Evolutionary conservation across 2,329 filamentous ascomycete genomes (phyloP).

Genomic region (Sclerotinia subarctica): DNA sequence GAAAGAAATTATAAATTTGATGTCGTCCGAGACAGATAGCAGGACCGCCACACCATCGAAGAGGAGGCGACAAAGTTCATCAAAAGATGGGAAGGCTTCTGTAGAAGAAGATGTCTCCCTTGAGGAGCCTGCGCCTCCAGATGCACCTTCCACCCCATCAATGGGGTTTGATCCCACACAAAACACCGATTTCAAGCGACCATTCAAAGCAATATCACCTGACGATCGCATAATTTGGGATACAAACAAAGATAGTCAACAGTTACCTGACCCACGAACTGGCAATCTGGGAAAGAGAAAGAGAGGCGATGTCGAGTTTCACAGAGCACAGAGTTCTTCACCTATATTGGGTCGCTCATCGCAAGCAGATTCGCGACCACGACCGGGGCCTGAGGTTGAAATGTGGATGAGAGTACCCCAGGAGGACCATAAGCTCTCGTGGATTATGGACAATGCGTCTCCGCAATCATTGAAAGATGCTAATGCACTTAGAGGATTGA

Average conservation of each 20-base stretch:
- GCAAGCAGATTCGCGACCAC: slow-evolving; percentile 46
- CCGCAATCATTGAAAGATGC: slow-evolving; percentile 54
- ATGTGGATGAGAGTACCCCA: slow-evolving; percentile 74
- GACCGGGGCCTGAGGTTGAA: slow-evolving; percentile 69
- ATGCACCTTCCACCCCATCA: slow-evolving; percentile 47
- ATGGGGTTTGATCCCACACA: slow-evolving; percentile 45
- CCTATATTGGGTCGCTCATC: slow-evolving; percentile 49
- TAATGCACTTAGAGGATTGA: slow-evolving; percentile 29
- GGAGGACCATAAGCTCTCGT: slow-evolving; percentile 49
- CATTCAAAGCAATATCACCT: slow-evolving; percentile 52
- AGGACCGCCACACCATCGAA: slow-evolving; percentile 28
- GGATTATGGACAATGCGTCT: slow-evolving; percentile 68
- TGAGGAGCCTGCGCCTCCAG: background rate
- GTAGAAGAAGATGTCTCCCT: background rate
- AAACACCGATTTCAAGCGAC: slow-evolving; percentile 28
- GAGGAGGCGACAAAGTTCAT: background rate
- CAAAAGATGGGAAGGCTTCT: slow-evolving; percentile 7
- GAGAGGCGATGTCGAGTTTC: slow-evolving; percentile 37
- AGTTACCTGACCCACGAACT: slow-evolving; percentile 47
- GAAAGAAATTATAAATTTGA: slow-evolving; percentile 27
- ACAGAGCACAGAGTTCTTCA: slow-evolving; percentile 61
- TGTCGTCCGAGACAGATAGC: slow-evolving; percentile 29
- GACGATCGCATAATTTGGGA: slow-evolving; percentile 62
- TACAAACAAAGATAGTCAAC: slow-evolving; percentile 44
- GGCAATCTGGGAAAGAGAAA: slow-evolving; percentile 33